Percentiles rank a stretch among this genome's conserved stretches.
These are phyloP conservation scores for Plasmodium cynomolgi DNA, from an alignment of 169 alveolate genomes.

Conservation along the genomic window DNA sequence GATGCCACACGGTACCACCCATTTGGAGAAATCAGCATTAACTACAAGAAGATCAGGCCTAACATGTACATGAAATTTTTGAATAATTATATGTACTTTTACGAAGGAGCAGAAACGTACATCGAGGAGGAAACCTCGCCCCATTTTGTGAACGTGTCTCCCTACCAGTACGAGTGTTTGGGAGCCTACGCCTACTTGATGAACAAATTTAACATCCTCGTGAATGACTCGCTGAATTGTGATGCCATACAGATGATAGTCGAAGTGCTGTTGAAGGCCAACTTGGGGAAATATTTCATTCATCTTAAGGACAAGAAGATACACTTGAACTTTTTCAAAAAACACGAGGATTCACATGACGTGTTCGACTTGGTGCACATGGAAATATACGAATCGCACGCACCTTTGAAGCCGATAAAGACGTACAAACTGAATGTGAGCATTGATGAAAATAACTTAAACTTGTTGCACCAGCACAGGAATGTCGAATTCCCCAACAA, in stretches of 20 bases:
- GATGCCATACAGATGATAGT: constrained; percentile 64
- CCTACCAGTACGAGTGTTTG: constrained; percentile 54
- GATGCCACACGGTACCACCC: constrained; percentile 13
- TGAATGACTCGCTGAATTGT: constrained; percentile 45
- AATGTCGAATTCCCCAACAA: constrained; percentile 26
- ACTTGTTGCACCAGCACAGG: constrained; percentile 47
- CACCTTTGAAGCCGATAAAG: neutral
- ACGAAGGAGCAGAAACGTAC: constrained; percentile 9
- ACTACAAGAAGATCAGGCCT: neutral
- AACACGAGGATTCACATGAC: neutral
- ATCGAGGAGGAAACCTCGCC: neutral
- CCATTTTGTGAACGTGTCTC: constrained; percentile 28
- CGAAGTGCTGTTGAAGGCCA: constrained; percentile 63
- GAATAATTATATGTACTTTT: constrained; percentile 29
- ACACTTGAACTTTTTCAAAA: constrained; percentile 30
- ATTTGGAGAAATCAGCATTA: constrained; percentile 14
- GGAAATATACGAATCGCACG: constrained; percentile 37
- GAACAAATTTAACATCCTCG: constrained; percentile 69
- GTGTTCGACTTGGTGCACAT: constrained; percentile 58
- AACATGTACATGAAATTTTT: constrained; percentile 52
- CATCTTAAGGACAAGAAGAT: constrained; percentile 23
- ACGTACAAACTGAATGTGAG: constrained; percentile 38
- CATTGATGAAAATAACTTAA: constrained; percentile 58
- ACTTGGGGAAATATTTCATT: constrained; percentile 60
- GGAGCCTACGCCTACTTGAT: constrained; percentile 73